A percentile compares a stretch with the other conserved stretches of the same genome.
These are phyloP conservation scores for Acidomyces sp. DNA, from an alignment of 495 filamentous ascomycete genomes.

Conservation along the genomic window DNA sequence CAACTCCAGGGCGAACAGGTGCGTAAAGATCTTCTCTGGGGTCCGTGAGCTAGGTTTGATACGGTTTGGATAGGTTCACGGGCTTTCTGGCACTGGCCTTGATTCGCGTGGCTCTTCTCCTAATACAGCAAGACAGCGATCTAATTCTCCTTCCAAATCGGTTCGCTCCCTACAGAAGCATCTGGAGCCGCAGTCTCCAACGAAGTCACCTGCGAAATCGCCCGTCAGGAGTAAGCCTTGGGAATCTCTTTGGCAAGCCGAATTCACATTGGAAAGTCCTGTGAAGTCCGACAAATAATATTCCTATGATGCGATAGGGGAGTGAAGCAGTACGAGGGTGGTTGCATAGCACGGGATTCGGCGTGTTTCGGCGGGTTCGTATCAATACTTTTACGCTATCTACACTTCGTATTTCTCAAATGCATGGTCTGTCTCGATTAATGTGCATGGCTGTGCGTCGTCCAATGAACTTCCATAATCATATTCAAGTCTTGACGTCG, in stretches of 20 bases:
- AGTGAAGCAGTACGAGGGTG: no score
- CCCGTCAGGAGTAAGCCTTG: slow-evolving; percentile 6
- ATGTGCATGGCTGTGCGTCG: not conserved
- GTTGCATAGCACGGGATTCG: no score
- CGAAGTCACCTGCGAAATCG: slow-evolving; percentile 9
- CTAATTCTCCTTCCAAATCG: slow-evolving; percentile 16
- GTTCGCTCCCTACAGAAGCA: slow-evolving; percentile 16
- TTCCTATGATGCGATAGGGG: no score
- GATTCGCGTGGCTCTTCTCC: slow-evolving; percentile 4
- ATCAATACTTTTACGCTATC: no score
- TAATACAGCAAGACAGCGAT: slow-evolving; percentile 4
- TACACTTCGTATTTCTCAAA: no score
- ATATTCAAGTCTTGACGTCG: slow-evolving; percentile 74
- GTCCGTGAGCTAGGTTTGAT: slow-evolving; percentile 20
- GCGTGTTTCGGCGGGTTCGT: no score
- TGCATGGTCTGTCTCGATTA: no score
- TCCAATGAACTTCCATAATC: not conserved
- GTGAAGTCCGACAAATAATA: slow-evolving; percentile 1
- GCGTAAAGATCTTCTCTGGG: slow-evolving; percentile 30
- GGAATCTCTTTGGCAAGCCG: slow-evolving; percentile 16
- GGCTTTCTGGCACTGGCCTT: not conserved
- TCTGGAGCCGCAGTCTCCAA: slow-evolving; percentile 7
- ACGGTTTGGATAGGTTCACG: not conserved
- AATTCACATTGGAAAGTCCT: slow-evolving; percentile 16
- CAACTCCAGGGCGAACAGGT: slow-evolving; percentile 25